These are phyloP conservation scores for Phytophthora chlamydospora DNA, from an alignment of 352 stramenopile species.

Conservation along the genomic window DNA sequence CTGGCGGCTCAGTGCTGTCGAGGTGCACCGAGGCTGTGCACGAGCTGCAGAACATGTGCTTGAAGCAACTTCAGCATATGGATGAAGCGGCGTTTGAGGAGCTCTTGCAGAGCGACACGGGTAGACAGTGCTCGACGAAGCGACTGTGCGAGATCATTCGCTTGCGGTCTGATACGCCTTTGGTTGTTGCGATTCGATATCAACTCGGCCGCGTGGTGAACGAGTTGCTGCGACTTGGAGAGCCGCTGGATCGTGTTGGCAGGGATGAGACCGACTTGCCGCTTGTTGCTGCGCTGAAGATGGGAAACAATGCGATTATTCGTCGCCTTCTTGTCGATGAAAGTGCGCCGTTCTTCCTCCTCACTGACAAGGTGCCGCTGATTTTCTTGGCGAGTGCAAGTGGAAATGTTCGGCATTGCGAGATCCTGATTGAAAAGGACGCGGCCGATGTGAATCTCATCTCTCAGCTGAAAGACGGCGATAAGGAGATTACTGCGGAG, in stretches of 20 bases:
- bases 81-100: conserved; percentile 58
- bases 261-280: conserved; percentile 64
- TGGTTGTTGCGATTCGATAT: conserved; percentile 83
- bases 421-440: conserved; percentile 71
- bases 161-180: conserved; percentile 60
- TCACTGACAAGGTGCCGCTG: conserved; percentile 80
- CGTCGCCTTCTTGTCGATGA: conserved; percentile 75
- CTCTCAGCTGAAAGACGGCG: conserved; percentile 73
- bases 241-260: conserved; percentile 54
- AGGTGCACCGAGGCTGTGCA: conserved; percentile 35
- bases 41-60: conserved; percentile 58
- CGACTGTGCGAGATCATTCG: conserved; percentile 68
- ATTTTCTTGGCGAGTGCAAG: conserved; percentile 78
- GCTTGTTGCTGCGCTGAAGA: conserved; percentile 72
- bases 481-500: conserved; percentile 77
- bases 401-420: conserved; percentile 71
- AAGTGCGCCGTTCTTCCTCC: conserved; percentile 68
- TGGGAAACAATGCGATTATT: conserved; percentile 77
- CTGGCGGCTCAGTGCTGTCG: conserved; percentile 11
- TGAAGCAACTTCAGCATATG: conserved; percentile 58
- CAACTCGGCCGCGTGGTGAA: conserved; percentile 83
- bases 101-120: conserved; percentile 67
- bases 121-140: conserved; percentile 69
- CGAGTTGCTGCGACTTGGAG: conserved; percentile 61
- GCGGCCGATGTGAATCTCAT: conserved; percentile 78